Conservation (phyloP, 2,329 filamentous ascomycete species). For the Aspergillus tamarii region DNA sequence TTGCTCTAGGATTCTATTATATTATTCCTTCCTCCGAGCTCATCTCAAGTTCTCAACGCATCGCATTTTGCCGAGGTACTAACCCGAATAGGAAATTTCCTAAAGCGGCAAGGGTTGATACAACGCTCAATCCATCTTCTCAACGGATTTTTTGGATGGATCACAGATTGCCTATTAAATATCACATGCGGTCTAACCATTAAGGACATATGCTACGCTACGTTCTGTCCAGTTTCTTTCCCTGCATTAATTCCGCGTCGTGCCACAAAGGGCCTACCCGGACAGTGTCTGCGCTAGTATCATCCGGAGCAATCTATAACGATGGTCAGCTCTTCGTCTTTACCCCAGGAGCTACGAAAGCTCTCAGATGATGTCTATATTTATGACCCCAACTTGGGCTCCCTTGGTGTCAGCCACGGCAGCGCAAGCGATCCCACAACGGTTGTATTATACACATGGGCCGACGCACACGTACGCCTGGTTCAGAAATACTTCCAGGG, state of each 20-base stretch:
- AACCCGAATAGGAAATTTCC: slow-evolving; percentile 6
- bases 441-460: slow-evolving; percentile 7
- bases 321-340: neutral
- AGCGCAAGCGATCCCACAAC: neutral
- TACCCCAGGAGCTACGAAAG: neutral
- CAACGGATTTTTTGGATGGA: neutral
- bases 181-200: neutral
- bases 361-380: slow-evolving; percentile 7
- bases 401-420: neutral
- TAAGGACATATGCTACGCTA: too few species aligned
- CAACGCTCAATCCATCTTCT: neutral
- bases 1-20: neutral
- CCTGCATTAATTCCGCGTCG: neutral
- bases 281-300: neutral
- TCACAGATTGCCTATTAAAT: neutral
- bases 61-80: too few species aligned
- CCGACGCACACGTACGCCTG: slow-evolving; percentile 4
- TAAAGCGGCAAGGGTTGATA: neutral
- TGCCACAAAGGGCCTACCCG: neutral
- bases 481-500: slow-evolving; percentile 7
- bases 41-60: too few species aligned
- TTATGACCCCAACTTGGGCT: neutral
- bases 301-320: neutral
- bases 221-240: too few species aligned
- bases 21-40: neutral